These are phyloP conservation scores for Rhizodiscina lignyota DNA, from an alignment of 495 filamentous ascomycete species.

Conservation along the genomic window DNA sequence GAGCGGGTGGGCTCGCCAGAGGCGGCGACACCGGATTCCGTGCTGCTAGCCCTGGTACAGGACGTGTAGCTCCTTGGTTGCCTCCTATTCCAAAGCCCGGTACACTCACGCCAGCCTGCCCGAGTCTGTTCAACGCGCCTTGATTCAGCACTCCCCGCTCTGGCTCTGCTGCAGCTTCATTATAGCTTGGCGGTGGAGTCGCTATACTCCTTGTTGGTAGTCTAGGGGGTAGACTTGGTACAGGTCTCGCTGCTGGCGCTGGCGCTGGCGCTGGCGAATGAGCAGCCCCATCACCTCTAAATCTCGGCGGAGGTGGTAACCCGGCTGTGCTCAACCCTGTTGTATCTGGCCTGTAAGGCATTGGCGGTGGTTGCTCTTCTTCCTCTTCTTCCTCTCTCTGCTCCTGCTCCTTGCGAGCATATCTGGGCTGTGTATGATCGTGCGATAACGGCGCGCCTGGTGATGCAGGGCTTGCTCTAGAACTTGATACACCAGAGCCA, in stretches of 20 bases:
- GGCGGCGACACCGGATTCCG: slow-evolving; percentile 9
- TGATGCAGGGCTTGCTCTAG: too few species aligned
- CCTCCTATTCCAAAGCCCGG: slow-evolving; percentile 66
- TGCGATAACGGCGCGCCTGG: too few species aligned
- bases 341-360: slow-evolving; percentile 51
- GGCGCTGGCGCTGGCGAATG: slow-evolving; percentile 12
- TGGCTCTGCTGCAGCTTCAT: slow-evolving; percentile 23
- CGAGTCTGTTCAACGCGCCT: slow-evolving; percentile 46
- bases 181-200: too few species aligned
- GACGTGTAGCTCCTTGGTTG: background rate
- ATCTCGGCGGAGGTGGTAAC: slow-evolving; percentile 56
- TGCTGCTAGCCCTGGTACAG: too few species aligned
- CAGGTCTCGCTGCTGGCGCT: slow-evolving; percentile 8
- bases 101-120: slow-evolving; percentile 65
- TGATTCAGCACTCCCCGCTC: slow-evolving; percentile 40
- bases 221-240: too few species aligned
- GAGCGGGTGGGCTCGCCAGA: slow-evolving; percentile 12
- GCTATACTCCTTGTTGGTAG: too few species aligned
- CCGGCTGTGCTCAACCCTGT: slow-evolving; percentile 51
- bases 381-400: slow-evolving; percentile 22
- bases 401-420: slow-evolving; percentile 1
- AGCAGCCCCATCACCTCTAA: slow-evolving; percentile 22
- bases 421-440: too few species aligned
- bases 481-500: too few species aligned
- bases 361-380: slow-evolving; percentile 32